Conservation (phyloP, 495 filamentous ascomycete genomes). For the Chaetomium tenue region DNA sequence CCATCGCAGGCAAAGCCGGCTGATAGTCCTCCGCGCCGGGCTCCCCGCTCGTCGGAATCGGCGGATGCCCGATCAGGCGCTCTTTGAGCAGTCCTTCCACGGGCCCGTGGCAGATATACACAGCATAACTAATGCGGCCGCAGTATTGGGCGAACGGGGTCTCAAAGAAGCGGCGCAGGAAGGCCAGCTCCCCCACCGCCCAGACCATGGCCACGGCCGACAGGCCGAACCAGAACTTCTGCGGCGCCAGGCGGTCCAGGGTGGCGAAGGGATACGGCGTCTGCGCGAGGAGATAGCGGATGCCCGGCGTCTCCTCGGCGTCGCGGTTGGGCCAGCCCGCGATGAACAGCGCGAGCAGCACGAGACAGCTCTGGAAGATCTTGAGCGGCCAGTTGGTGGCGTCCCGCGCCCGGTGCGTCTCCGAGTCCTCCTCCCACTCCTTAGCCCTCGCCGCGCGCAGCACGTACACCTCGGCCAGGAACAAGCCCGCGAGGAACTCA, state of each 20-base stretch:
- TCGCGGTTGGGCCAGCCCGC: conserved; percentile 46
- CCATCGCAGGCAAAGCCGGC: conserved; percentile 27
- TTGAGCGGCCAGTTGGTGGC: conserved; percentile 14
- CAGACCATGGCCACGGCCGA: conserved; percentile 57
- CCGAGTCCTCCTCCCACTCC: conserved; percentile 21
- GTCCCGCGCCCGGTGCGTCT: conserved; percentile 17
- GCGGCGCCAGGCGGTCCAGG: conserved; percentile 37
- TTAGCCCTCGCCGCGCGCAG: conserved; percentile 24
- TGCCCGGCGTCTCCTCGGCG: conserved; percentile 39
- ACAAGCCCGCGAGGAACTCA: conserved; percentile 58
- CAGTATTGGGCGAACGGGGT: conserved; percentile 59
- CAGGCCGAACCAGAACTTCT: conserved; percentile 57
- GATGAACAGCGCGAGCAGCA: conserved; percentile 44
- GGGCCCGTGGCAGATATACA: conserved; percentile 62
- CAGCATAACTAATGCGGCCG: conserved; percentile 59
- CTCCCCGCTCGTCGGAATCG: conserved; percentile 25
- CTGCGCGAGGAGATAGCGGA: conserved; percentile 35
- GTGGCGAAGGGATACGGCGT: conserved; percentile 39
- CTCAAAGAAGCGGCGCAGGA: conserved; percentile 54
- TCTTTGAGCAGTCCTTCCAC: conserved; percentile 53
- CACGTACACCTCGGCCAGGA: conserved; percentile 59
- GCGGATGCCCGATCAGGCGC: conserved; percentile 40
- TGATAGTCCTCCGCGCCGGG: conserved; percentile 31
- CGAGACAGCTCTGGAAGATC: conserved; percentile 29
- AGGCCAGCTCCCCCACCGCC: conserved; percentile 52